phyloP scores from a whole-genome alignment of 495 filamentous ascomycete species.

The Cercophora newfieldiana region DNA sequence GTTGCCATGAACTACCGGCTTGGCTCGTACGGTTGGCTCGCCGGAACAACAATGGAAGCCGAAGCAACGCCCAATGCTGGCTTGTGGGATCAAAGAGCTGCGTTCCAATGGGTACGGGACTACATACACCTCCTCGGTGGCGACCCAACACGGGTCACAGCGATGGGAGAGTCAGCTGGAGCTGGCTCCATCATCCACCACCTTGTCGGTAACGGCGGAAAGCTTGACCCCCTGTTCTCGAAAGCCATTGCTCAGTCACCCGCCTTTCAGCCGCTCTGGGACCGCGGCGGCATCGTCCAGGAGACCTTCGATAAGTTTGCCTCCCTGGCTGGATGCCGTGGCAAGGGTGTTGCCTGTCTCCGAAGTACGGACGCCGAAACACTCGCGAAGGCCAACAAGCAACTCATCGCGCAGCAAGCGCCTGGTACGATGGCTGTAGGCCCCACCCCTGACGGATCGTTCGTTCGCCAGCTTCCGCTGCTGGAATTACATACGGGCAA shows the following conservation, averaged over 20 bases:
- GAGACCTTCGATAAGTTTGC: conserved; percentile 47
- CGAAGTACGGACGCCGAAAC: conserved; percentile 36
- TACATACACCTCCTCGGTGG: conserved; percentile 69
- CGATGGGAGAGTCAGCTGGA: conserved; percentile 70
- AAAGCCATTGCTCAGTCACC: conserved; percentile 51
- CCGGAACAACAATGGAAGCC: conserved; percentile 48
- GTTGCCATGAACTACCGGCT: conserved; percentile 65
- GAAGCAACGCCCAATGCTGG: conserved; percentile 51
- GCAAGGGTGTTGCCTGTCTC: conserved; percentile 46
- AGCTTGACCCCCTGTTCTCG: conserved; percentile 48
- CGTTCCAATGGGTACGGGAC: conserved; percentile 65
- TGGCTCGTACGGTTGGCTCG: conserved; percentile 57
- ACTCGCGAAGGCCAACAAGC: conserved; percentile 44
- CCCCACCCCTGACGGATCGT: conserved; percentile 47
- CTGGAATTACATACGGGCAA: conserved; percentile 48
- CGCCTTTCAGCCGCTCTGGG: conserved; percentile 46
- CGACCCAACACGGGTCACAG: conserved; percentile 60
- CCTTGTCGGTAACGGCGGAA: conserved; percentile 58
- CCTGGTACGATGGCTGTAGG: conserved; percentile 47
- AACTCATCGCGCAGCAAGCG: conserved; percentile 32
- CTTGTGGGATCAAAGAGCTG: conserved; percentile 51
- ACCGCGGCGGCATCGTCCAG: conserved; percentile 41
- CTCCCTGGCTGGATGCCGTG: conserved; percentile 45
- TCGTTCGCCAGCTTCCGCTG: conserved; percentile 46
- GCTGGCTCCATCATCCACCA: conserved; percentile 66